Percentiles rank a stretch among this genome's conserved stretches.
Evolutionary conservation across 192 early-diverging fungal genomes (phyloP).

Genomic region (Allomyces javanicus): DNA sequence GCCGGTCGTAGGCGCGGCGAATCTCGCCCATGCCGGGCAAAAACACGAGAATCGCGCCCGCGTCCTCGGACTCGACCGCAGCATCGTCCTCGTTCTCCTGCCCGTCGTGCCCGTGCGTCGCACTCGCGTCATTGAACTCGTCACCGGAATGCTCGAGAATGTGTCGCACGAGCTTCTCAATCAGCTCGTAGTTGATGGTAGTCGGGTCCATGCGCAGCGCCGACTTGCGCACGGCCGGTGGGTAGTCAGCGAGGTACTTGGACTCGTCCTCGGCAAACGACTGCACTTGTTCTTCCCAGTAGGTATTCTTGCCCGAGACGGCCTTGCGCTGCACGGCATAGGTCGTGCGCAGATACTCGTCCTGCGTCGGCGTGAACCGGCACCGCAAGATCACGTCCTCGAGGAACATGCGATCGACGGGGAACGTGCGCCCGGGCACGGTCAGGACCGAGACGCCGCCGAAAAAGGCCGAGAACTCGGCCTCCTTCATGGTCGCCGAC

Average conservation of each 20-base stretch:
- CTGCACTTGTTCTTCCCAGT: conserved; percentile 14
- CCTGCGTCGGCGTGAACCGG: conserved; percentile 7
- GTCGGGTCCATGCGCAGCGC: conserved; percentile 25
- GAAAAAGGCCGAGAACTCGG: conserved; percentile 61
- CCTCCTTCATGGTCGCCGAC: conserved; percentile 12
- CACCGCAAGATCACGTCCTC: conserved; percentile 48
- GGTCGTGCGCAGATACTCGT: conserved; percentile 3
- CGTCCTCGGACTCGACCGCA: background rate
- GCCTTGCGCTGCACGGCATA: conserved; percentile 13
- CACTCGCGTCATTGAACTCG: conserved; percentile 1
- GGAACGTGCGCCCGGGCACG: conserved; percentile 38
- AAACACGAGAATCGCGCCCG: conserved; percentile 56
- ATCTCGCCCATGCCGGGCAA: conserved; percentile 47
- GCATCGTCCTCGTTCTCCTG: background rate
- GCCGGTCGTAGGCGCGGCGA: conserved; percentile 26
- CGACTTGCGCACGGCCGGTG: conserved; percentile 15
- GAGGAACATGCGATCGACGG: conserved; percentile 24
- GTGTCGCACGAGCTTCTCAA: conserved; percentile 20
- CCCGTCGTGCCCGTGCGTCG: conserved; percentile 3
- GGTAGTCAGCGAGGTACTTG: conserved; percentile 14
- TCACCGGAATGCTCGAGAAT: conserved; percentile 8
- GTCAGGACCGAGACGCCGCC: conserved; percentile 35
- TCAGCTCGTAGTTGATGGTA: conserved; percentile 34
- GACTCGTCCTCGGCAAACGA: conserved; percentile 12
- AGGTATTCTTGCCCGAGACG: background rate